phyloP scores from a whole-genome alignment of 257 asterid species.

The Hygrophila difformis region DNA sequence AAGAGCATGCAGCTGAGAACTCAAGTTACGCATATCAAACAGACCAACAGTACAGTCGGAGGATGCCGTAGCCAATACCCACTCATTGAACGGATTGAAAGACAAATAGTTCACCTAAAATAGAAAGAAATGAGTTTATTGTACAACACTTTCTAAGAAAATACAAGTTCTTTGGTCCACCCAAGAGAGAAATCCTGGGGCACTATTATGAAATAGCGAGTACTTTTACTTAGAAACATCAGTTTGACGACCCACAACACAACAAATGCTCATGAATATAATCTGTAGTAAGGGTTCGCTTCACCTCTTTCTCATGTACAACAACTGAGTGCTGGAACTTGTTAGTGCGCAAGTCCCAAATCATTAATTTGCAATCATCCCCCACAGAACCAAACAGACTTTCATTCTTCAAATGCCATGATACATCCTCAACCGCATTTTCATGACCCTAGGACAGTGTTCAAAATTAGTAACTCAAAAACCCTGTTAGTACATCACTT shows the following conservation, averaged over 20 bases:
- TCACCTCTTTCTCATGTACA: constrained; percentile 82
- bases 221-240: constrained; percentile 1
- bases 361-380: constrained; percentile 81
- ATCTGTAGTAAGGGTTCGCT: constrained; percentile 3
- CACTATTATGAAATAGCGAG: too few relatives aligned
- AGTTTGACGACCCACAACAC: background rate
- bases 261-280: background rate
- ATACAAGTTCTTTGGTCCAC: background rate
- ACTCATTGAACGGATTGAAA: constrained; percentile 85
- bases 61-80: constrained; percentile 93
- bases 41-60: constrained; percentile 89
- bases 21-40: constrained; percentile 79
- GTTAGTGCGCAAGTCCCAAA: constrained; percentile 91
- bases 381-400: constrained; percentile 89
- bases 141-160: background rate
- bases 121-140: constrained; percentile 9
- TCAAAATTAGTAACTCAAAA: constrained; percentile 4
- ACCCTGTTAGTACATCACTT: constrained; percentile 1
- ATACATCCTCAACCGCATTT: constrained; percentile 77
- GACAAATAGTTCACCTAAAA: constrained; percentile 83
- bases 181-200: too few relatives aligned
- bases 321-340: constrained; percentile 58
- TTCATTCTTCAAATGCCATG: constrained; percentile 82
- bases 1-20: constrained; percentile 66
- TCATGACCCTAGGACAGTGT: constrained; percentile 54